Evolutionary conservation across 768 basidiomycete genomes (phyloP), one percentile per base, ranked within the genome.

Genomic region (Nevesoporus exiguus): DNA sequence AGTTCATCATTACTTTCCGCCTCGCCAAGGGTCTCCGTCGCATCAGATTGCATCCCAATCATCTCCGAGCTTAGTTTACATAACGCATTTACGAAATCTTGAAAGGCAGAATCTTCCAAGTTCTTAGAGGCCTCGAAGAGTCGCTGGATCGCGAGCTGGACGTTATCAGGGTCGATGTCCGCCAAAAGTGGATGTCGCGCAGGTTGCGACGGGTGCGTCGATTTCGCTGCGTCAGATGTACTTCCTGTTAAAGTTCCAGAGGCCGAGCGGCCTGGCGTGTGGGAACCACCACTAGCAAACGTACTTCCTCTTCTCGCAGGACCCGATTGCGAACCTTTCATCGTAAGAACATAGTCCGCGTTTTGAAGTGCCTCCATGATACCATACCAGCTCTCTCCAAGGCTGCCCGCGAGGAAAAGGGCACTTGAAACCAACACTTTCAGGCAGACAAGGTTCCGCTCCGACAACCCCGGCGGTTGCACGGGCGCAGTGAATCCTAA

Each of bases 331-430:
- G 71, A 72, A 3, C 77, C 82, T 70, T 84, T 87, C 61, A 79
- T 75, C 9, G 81, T 82, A 19, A 98, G 75, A 19, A 99, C 90
- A 62, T 93, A 93, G 62, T 96, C 94, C 7, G 96, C 95, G 60
- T 94, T 98, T 72, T 98, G 96, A 22, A 98, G 72, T 1, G 88
- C 84, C 64, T 98, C 95, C 49, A 98, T 76, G 9, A 98, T 81
- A 42, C 86, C 80, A 68, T 91, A 96, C 96, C 96, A 98, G 55
- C 88, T 92, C 54, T 85, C 80, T n/a, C 86, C 93, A 7, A 97
- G 79, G 52, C 86, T 88, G 0, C 90, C 90, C 0, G 92, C 89
- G 9, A 98, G 77, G 67, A 90, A 90, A 25, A 91, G 72, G 1
- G 90, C 85, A 56, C 86, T 86, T 0, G 82, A 77, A 8, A 97